These are phyloP conservation scores for Whalleya microplaca DNA, from an alignment of 2,329 filamentous ascomycete genomes.

Conservation along the genomic window DNA sequence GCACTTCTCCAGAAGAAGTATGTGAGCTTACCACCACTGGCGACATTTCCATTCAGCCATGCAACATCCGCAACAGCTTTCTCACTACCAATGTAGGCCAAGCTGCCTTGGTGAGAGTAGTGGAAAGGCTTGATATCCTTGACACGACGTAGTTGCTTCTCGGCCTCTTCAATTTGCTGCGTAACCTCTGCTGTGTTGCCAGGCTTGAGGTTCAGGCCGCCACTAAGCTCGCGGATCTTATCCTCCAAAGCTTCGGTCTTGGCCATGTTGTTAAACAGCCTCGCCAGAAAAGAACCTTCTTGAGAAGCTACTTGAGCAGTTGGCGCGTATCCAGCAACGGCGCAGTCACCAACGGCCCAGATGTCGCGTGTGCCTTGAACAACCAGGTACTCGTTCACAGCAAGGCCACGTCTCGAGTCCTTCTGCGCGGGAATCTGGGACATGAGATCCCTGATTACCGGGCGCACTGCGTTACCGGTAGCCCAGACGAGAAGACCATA, in stretches of 20 bases:
- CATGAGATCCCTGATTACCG: slow-evolving; percentile 90
- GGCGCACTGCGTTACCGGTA: slow-evolving; percentile 91
- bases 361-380: slow-evolving; percentile 97
- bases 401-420: slow-evolving; percentile 90
- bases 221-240: slow-evolving; percentile 72
- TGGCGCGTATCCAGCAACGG: slow-evolving; percentile 94
- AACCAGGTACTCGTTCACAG: slow-evolving; percentile 98
- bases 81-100: slow-evolving; percentile 98
- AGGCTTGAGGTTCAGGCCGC: slow-evolving; percentile 61
- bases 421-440: slow-evolving; percentile 90
- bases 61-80: slow-evolving; percentile 96
- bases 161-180: slow-evolving; percentile 78
- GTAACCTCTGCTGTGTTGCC: slow-evolving; percentile 70
- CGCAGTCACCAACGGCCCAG: slow-evolving; percentile 97
- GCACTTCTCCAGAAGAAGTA: slow-evolving; percentile 99
- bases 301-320: slow-evolving; percentile 96
- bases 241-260: slow-evolving; percentile 84
- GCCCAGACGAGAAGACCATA: slow-evolving; percentile 98
- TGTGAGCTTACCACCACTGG: slow-evolving; percentile 88
- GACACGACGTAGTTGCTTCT: slow-evolving; percentile 84
- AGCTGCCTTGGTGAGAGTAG: slow-evolving; percentile 95
- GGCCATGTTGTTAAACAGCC: slow-evolving; percentile 98
- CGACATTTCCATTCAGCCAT: slow-evolving; percentile 97
- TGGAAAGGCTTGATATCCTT: slow-evolving; percentile 98
- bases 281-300: slow-evolving; percentile 92